These are phyloP conservation scores for Cercophora newfieldiana DNA, from an alignment of 495 filamentous ascomycete genomes.

Conservation along the genomic window DNA sequence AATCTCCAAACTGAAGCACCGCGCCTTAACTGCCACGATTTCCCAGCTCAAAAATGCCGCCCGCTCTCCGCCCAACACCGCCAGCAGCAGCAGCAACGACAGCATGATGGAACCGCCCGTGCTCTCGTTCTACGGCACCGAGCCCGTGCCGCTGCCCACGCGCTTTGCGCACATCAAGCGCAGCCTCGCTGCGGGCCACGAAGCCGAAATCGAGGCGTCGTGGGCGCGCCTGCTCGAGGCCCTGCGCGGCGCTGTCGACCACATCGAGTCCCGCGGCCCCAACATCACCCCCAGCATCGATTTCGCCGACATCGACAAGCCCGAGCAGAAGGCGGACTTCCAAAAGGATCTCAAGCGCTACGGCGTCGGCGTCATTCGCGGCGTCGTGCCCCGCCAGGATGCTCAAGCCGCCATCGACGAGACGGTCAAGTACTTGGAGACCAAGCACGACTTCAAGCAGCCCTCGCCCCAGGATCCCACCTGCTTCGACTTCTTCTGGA, in stretches of 20 bases:
- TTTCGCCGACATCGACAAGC: slow-evolving; percentile 57
- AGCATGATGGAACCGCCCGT: slow-evolving; percentile 68
- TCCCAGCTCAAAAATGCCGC: slow-evolving; percentile 22
- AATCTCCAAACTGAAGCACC: slow-evolving; percentile 39
- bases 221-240: slow-evolving; percentile 69
- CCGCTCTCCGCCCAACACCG: slow-evolving; percentile 12
- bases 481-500: slow-evolving; percentile 94
- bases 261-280: slow-evolving; percentile 49
- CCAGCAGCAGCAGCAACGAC: slow-evolving; percentile 5
- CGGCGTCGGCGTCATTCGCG: slow-evolving; percentile 66
- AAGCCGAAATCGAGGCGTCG: slow-evolving; percentile 62
- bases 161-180: slow-evolving; percentile 78
- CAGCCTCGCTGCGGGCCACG: slow-evolving; percentile 64
- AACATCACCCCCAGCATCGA: slow-evolving; percentile 65
- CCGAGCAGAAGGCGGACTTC: slow-evolving; percentile 51
- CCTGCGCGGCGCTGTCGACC: slow-evolving; percentile 58
- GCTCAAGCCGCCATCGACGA: slow-evolving; percentile 59
- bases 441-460: slow-evolving; percentile 56
- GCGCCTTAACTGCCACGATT: slow-evolving; percentile 29
- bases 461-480: slow-evolving; percentile 61
- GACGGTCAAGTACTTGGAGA: slow-evolving; percentile 61
- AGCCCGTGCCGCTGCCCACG: slow-evolving; percentile 70
- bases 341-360: slow-evolving; percentile 59
- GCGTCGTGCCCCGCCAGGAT: slow-evolving; percentile 59
- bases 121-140: slow-evolving; percentile 71